Percentiles rank a stretch among this genome's conserved stretches.
Conservation (phyloP, 805 yeast species). For the Yamadazyma endophytica region DNA sequence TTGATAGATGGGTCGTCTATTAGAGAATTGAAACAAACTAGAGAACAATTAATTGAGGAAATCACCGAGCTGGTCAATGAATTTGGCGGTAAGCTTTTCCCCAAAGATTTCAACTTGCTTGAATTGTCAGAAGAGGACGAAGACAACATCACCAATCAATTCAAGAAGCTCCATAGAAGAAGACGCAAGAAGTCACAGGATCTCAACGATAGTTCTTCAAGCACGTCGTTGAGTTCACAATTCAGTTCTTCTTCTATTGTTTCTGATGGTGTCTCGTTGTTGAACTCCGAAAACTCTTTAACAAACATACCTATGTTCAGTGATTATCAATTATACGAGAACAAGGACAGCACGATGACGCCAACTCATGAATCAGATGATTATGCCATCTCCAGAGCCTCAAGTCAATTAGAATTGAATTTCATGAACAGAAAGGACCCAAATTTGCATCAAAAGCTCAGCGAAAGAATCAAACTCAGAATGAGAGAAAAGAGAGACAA, state of each 20-base stretch:
- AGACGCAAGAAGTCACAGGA: constrained; percentile 12
- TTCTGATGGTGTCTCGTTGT: constrained; percentile 59
- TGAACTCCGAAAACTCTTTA: constrained; percentile 57
- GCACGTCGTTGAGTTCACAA: constrained; percentile 10
- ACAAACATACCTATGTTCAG: constrained; percentile 64
- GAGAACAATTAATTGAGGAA: constrained; percentile 61
- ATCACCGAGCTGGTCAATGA: constrained; percentile 78
- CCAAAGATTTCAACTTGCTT: constrained; percentile 66
- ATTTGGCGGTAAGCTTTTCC: constrained; percentile 80
- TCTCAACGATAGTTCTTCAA: constrained; percentile 6
- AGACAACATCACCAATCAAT: constrained; percentile 25
- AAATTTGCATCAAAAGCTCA: constrained; percentile 15
- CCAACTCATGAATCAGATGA: constrained; percentile 29
- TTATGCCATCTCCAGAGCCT: constrained; percentile 15
- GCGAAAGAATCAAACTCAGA: constrained; percentile 31
- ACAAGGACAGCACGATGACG: constrained; percentile 21
- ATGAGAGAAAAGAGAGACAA: constrained; percentile 32
- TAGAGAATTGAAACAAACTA: constrained; percentile 52
- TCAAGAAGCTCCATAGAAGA: constrained; percentile 34
- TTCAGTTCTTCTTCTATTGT: constrained; percentile 32
- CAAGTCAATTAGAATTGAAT: constrained; percentile 19
- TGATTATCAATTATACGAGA: constrained; percentile 40
- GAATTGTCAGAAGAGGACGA: constrained; percentile 40
- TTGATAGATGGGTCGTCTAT: constrained; percentile 56
- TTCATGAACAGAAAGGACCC: constrained; percentile 15